Conservation (phyloP, 768 basidiomycete species). For the Termitomyces bulborhizus region DNA sequence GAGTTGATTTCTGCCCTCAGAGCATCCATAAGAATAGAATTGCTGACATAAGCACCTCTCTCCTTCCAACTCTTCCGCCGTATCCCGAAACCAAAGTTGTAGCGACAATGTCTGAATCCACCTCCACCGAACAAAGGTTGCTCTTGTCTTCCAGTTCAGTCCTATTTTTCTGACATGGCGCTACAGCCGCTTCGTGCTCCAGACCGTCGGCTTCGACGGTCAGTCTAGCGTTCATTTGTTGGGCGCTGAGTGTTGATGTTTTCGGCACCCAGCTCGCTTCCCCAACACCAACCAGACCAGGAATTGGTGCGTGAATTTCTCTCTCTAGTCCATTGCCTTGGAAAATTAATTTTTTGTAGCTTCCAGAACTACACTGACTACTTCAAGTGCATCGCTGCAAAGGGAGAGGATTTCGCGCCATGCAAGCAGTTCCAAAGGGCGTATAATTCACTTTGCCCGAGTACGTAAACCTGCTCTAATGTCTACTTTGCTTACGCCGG, state of each 20-base stretch:
- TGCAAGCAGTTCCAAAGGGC: slow-evolving; percentile 98
- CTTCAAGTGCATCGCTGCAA: slow-evolving; percentile 95
- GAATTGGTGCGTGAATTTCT: slow-evolving; percentile 56
- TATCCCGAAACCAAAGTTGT: slow-evolving; percentile 27
- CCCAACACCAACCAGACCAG: slow-evolving; percentile 92
- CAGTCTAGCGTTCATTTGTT: slow-evolving; percentile 16
- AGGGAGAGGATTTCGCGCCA: slow-evolving; percentile 96
- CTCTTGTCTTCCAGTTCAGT: neutral
- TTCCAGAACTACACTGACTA: slow-evolving; percentile 98
- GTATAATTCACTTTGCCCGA: slow-evolving; percentile 96
- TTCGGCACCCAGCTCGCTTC: slow-evolving; percentile 61
- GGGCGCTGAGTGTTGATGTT: neutral
- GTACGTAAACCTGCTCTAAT: slow-evolving; percentile 44
- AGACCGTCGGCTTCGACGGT: slow-evolving; percentile 96
- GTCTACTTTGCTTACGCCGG: slow-evolving; percentile 1
- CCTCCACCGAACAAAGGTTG: slow-evolving; percentile 28
- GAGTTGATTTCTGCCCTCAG: slow-evolving; percentile 84
- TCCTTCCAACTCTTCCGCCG: slow-evolving; percentile 28
- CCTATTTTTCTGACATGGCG: slow-evolving; percentile 14
- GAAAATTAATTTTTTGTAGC: slow-evolving; percentile 30
- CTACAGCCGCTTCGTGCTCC: slow-evolving; percentile 76
- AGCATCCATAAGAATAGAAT: slow-evolving; percentile 63
- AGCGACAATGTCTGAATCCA: slow-evolving; percentile 54
- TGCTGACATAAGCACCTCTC: slow-evolving; percentile 29
- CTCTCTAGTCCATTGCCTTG: neutral